Evolutionary conservation across 169 alveolate genomes (phyloP), one percentile per base, ranked within the genome.

Genomic region (Cryptosporidium meleagridis): DNA sequence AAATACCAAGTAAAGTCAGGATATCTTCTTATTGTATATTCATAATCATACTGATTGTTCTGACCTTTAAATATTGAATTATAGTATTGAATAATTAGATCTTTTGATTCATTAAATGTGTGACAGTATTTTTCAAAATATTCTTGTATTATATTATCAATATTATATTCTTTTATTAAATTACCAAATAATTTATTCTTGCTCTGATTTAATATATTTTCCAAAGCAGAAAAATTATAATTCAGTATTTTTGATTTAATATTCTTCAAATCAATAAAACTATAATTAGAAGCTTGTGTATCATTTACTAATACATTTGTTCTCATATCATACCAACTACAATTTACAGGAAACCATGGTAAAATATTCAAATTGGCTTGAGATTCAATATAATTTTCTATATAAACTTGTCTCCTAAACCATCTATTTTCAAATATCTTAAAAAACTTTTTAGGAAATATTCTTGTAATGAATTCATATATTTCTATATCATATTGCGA

Each of bases 1-100:
- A 80, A 44, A 65, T 80, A 80, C 89, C 89, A 80, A 9, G 69
- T 45, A 80, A 61, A 80, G 48, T 80, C 89, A n/a, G 89, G 89
- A 48, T 80, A 44, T 29, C 75, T 62, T 31, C 89, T 80, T 37
- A 44, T 55, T 75, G 31, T 75, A 31, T 58, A 37, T 21, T 75
- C 59, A 35, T 26, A 23, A 59, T 59, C 86, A 31, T n/a, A 75
- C 18, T 12, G 29, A 39, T 31, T 35, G 7, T 2, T 58, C 21
- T 55, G 26, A 53, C 12, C 10, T 23, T 23, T 55, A 55, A 55
- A 26, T n/a, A 55, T 0, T 26, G 33, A 55, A 23, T n/a, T 23
- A 55, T 9, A 52, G 5, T 31, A 35, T 16, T 58, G 18, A 59
- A 9, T 52, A 33, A 18, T 31, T 12, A 41, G 33, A n/a, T 51